These are phyloP conservation scores for Grosmannia serpens DNA, from an alignment of 2,329 filamentous ascomycete genomes.

Conservation along the genomic window DNA sequence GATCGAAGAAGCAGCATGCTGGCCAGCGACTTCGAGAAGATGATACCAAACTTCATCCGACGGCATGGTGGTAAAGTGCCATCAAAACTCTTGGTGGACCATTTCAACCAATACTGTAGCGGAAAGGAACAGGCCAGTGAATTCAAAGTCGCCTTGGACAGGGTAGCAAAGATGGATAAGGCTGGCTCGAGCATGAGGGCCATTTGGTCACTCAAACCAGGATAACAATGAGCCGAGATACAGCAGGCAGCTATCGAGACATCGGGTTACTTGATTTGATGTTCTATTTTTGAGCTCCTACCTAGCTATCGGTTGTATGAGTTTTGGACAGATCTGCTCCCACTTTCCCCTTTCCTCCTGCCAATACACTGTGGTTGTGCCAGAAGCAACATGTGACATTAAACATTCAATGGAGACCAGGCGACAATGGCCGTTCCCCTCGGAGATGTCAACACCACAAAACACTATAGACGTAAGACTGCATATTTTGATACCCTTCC, in stretches of 20 bases:
- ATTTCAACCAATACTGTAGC: slow-evolving; percentile 73
- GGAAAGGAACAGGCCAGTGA: slow-evolving; percentile 57
- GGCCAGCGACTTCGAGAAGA: slow-evolving; percentile 52
- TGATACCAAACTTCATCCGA: slow-evolving; percentile 70
- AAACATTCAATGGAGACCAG: slow-evolving; percentile 46
- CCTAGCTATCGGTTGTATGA: background rate
- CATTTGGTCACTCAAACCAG: slow-evolving; percentile 39
- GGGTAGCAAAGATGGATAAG: slow-evolving; percentile 61
- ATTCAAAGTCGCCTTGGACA: slow-evolving; percentile 71
- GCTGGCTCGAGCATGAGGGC: slow-evolving; percentile 38
- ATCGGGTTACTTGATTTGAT: background rate
- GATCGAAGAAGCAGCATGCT: slow-evolving; percentile 22
- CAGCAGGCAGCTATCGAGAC: background rate
- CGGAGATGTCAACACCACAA: slow-evolving; percentile 60
- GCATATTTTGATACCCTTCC: slow-evolving; percentile 24
- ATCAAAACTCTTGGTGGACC: slow-evolving; percentile 77
- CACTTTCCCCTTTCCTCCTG: background rate
- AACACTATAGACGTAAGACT: slow-evolving; percentile 7
- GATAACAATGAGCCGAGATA: slow-evolving; percentile 13
- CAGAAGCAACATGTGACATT: slow-evolving; percentile 34
- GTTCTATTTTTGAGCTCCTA: background rate
- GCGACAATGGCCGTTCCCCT: slow-evolving; percentile 55
- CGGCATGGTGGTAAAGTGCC: slow-evolving; percentile 68
- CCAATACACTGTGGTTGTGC: slow-evolving; percentile 22
- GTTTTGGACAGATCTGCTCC: background rate